Evolutionary conservation across 495 filamentous ascomycete genomes (phyloP), one percentile per base, ranked within the genome.

Genomic region (Neurospora sp.): DNA sequence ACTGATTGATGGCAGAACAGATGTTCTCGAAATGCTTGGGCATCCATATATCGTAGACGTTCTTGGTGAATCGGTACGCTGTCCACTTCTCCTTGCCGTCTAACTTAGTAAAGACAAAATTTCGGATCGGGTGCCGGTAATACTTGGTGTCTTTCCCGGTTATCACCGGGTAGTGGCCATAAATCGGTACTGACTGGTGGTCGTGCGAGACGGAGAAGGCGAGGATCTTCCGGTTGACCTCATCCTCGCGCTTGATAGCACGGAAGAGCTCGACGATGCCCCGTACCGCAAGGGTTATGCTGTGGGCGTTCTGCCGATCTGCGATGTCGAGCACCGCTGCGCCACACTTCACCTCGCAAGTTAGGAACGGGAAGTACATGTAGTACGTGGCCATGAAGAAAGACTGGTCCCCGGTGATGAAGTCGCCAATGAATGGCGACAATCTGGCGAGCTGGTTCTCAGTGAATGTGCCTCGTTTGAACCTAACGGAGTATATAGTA

Each of bases 1-100:
- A 77, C 31, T 81, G 61, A 74, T 84, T 76, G 44, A 86, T 80
- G 71, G 75, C 84, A 10, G 81, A 83, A 70, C 81, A 80, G 71
- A 84, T 79, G 61, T 74, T 80, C 71, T 84, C 73, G 35, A 82
- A 78, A 59, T 84, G 80, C 46, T 70, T 73, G 12, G 79, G 83
- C 83, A 80, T 77, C 76, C 79, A 84, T 37, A 71, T 74, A 46
- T 85, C 77, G 76, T 84, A 85, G 68, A 85, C 71, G 61, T 82
- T 84, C 72, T 77, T 84, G 4, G 27, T 71, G 38, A 75, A 75
- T 31, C 69, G 71, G 39, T 75, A 75, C n/a, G 72, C 69, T 8
- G 72, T 70, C 74, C 74, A 75, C 20, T 73, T 75, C 0, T 76
- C 74, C 65, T 40, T 74, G 0, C 74, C 72, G 10, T 76, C 44